Evolutionary conservation across 768 basidiomycete species (phyloP), one percentile per base, ranked within the genome.

Genomic region (Pleurotus tuoliensis): DNA sequence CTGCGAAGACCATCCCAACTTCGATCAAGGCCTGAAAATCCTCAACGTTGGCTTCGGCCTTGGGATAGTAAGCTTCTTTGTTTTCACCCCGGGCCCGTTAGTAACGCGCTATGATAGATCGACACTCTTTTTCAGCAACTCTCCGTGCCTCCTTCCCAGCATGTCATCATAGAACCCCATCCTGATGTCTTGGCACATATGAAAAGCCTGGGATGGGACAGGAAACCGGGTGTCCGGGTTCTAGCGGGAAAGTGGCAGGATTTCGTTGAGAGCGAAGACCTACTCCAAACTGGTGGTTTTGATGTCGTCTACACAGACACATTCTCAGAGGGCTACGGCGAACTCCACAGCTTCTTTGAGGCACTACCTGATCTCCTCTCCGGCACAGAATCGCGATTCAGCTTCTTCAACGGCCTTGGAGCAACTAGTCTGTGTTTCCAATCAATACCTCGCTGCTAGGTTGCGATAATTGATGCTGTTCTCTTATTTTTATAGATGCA

Each of bases 351-450:
- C 27, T 96, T 98, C 73, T 98, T 99, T 69, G 83, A 85, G 55
- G 74, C 80, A 45, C 69, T 97, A 2, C 92, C 92, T 2, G 78
- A 89, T 62, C 76, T 99, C 4, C 76, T 98, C 13, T 77, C 79
- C 18, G 84, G 85, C 12, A 80, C 84, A n/a, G 76, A 84, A 12
- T 87, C 89, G n/a, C 77, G 84, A 13, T 91, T 95, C 67, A 88
- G 93, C 58, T 99, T 98, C 73, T 99, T 98, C 80, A 93, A 99
- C 65, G 97, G 97, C 11, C 81, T 99, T 7, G 97, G 92, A 13
- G 96, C 95, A 27, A 98, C 94, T 6, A 94, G 92, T 90, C 66
- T 68, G 87, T 73, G 12, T 37, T 40, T 48, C 38, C 46, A 34
- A 55, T 38, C 59, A 40, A 15, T 37, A 5, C 18, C 45, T 49